These are phyloP conservation scores for Ambrosia trifida DNA, from an alignment of 129 eudicot genomes.

Conservation along the genomic window DNA sequence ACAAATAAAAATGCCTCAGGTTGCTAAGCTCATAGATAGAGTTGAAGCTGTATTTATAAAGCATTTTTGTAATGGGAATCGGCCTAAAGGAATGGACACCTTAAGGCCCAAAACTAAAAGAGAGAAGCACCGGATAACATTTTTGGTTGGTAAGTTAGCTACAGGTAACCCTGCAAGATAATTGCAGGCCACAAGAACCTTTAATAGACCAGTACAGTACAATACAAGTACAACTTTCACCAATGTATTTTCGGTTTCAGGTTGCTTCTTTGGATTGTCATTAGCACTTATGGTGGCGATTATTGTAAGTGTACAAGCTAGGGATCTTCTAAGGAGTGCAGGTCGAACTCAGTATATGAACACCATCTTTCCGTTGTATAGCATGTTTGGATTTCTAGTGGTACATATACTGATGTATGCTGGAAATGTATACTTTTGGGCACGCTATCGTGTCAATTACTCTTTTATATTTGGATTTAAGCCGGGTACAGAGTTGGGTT, in stretches of 20 bases:
- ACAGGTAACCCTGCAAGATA: neutral
- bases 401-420: conserved; percentile 45
- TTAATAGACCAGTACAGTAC: conserved; percentile 16
- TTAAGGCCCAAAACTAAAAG: conserved; percentile 49
- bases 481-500: conserved; percentile 55
- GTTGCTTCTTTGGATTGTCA: conserved; percentile 64
- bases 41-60: conserved; percentile 55
- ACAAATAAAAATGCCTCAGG: conserved; percentile 25
- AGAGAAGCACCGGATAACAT: conserved; percentile 50
- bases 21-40: conserved; percentile 46
- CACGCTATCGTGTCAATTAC: conserved; percentile 46
- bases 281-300: conserved; percentile 59
- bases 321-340: conserved; percentile 40
- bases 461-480: conserved; percentile 49
- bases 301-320: conserved; percentile 30
- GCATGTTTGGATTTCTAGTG: conserved; percentile 52
- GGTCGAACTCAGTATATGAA: conserved; percentile 53
- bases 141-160: conserved; percentile 41
- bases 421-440: conserved; percentile 43
- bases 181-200: too few species aligned
- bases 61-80: conserved; percentile 53
- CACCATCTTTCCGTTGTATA: conserved; percentile 63
- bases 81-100: conserved; percentile 48
- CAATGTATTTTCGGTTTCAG: conserved; percentile 26
- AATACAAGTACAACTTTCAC: neutral